Base-by-base conservation (phyloP, 2,329 filamentous ascomycete species). In the Lomentospora prolificans region DNA sequence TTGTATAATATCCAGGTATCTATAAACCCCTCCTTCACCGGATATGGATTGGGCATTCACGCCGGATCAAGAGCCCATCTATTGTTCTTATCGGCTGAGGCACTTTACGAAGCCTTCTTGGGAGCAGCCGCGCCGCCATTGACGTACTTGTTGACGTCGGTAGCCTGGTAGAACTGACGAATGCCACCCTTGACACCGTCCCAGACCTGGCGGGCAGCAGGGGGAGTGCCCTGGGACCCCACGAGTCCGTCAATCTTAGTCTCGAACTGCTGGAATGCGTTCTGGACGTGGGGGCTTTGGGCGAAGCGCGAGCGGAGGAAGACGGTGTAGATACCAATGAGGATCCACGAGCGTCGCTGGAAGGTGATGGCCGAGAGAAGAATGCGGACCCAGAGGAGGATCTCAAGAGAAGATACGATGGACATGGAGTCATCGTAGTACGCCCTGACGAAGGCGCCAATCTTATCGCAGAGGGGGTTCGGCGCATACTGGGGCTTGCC, bases 351-450 rank as follows among this genome's bases (percentile, higher is more conserved):
- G 63, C 90, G 86, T 70, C 86, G 89, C 74, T 86, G 84, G 82
- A 97, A 97, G 63, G 95, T 77, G 60, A 97, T 73, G 59, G 90
- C 89, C 30, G 89, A 86, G 55, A 90, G 73, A 51, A 95, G 67
- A 56, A 99, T 75, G 66, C 94, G 90, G 71, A 87, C 75, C 85
- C 91, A 95, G 58, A 97, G 83, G 41, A 81, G 73, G 62, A 97
- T 89, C 76, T 99, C 94, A 58, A 99, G 87, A 50, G 79, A 76
- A 36, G 92, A 87, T 30, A 99, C 94, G 59, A 97, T 77, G 57
- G 87, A 89, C 94, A 99, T 99, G 72, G 90, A 95, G 59, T 82
- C 75, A 70, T 99, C 94, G 69, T 99, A 99, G 81, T 97, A 96
- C 69, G 90, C 84, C 84, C 97, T 97, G 70, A 99, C 90, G 66